Evolutionary conservation across 345 rosid genomes (phyloP), one percentile per base, ranked within the genome.

Genomic region (Aethionema arabicum): DNA sequence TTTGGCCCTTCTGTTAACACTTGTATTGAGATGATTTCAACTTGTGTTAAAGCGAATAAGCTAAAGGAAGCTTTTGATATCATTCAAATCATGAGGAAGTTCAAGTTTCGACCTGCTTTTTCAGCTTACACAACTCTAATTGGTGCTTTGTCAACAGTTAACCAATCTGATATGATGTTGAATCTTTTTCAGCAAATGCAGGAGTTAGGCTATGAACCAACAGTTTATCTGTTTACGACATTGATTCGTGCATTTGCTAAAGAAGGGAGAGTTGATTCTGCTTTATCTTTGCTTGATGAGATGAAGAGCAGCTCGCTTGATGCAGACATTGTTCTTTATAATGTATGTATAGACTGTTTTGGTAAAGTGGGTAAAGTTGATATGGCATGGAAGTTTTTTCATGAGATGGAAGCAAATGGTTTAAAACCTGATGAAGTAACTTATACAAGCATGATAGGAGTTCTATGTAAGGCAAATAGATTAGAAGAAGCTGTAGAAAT

Each of bases 361-460:
- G 99, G 97, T 66, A 85, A 87, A 86, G 90, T 63, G 35, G 97
- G 97, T 4, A 90, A 85, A 32, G 85, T 85, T 50, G 96, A 93
- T 68, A 85, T 90, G 90, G 99, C 96, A 8, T 90, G 99, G 99
- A 90, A 90, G 47, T 90, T 93, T 79, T 93, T 89, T 72, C 92
- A 85, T 65, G 99, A 93, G 82, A 84, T 87, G 76, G 83, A 83
- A 74, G 77, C 77, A 10, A 77, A 65, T 44, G 90, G 88, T 47
- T 46, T 93, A 62, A 54, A 76, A 56, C 96, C 95, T n/a, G 99
- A 93, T 67, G 90, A 90, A 44, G 90, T 93, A 40, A 93, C 97
- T 43, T 90, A 83, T 50, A 90, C 96, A 7, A 93, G 90, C 78
- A 85, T 90, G 96, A 87, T 93, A 11, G 83, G 87, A 36, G 86